Percentiles rank a stretch among this genome's conserved stretches.
Conservation (phyloP, 2,329 filamentous ascomycete species). For the Trichoderma asperellum region DNA sequence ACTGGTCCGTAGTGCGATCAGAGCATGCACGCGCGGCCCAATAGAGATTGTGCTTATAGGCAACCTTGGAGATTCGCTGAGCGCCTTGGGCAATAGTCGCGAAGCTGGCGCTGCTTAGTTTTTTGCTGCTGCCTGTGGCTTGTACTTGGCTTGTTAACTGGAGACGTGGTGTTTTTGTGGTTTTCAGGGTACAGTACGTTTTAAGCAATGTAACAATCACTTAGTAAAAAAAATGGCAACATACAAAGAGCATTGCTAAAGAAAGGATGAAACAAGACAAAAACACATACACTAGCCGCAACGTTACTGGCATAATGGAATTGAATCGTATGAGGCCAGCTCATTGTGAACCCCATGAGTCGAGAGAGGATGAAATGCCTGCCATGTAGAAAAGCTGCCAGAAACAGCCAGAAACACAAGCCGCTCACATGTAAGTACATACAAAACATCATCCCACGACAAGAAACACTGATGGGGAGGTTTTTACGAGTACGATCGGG, state of each 20-base stretch:
- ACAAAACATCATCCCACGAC: background rate
- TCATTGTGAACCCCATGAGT: background rate
- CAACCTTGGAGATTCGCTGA: background rate
- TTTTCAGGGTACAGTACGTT: background rate
- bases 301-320: background rate
- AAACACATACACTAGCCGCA: background rate
- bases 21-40: background rate
- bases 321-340: background rate
- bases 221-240: background rate
- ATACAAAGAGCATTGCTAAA: background rate
- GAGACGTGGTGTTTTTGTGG: background rate
- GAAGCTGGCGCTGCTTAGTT: background rate
- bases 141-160: background rate
- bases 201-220: no score
- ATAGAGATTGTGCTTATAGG: background rate
- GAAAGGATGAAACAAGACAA: background rate
- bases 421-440: background rate
- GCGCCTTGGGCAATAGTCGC: background rate
- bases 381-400: background rate
- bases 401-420: background rate
- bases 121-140: background rate
- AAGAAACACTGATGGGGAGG: background rate
- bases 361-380: background rate
- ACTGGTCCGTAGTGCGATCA: background rate
- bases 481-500: background rate